Percentiles rank a stretch among this genome's conserved stretches.
phyloP scores from a whole-genome alignment of 106 monocot genomes.

The Iris macrosiphon region DNA sequence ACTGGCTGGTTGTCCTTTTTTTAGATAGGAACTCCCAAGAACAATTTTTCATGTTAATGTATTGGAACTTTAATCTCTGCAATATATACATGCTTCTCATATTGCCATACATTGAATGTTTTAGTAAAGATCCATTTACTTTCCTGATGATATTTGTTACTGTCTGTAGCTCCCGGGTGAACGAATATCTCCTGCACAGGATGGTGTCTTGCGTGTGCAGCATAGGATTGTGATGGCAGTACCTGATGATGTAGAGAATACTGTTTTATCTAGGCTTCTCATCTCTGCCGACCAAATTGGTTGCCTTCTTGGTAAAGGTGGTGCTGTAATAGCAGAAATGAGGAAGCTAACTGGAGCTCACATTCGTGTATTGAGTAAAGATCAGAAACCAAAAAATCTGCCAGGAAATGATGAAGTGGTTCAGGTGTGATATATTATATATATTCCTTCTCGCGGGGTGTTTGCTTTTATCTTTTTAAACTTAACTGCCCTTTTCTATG shows the following conservation, averaged over 20 bases:
- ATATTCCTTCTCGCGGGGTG: neutral
- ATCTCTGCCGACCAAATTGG: constrained; percentile 74
- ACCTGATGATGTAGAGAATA: constrained; percentile 40
- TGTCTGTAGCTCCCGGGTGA: constrained; percentile 85
- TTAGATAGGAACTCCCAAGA: too few relatives aligned
- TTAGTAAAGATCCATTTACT: too few relatives aligned
- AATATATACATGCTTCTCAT: too few relatives aligned
- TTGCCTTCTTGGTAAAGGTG: constrained; percentile 90
- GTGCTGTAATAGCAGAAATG: constrained; percentile 88
- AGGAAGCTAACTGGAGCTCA: constrained; percentile 78
- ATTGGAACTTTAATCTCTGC: too few relatives aligned
- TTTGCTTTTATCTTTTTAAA: neutral
- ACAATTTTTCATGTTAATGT: too few relatives aligned
- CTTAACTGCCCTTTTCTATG: neutral
- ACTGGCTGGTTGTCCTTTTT: too few relatives aligned
- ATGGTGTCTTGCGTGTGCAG: constrained; percentile 67
- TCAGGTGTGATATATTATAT: constrained; percentile 38
- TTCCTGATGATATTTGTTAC: too few relatives aligned
- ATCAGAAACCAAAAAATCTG: constrained; percentile 48
- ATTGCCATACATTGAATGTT: too few relatives aligned
- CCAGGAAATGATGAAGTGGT: constrained; percentile 70
- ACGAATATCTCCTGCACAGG: constrained; percentile 74
- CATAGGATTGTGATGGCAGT: constrained; percentile 42
- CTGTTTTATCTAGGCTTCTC: constrained; percentile 37
- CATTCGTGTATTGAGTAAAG: constrained; percentile 65